A percentile compares a stretch with the other conserved stretches of the same genome.
phyloP scores from a whole-genome alignment of 2,329 filamentous ascomycete species.

The Calonectria honghensis region DNA sequence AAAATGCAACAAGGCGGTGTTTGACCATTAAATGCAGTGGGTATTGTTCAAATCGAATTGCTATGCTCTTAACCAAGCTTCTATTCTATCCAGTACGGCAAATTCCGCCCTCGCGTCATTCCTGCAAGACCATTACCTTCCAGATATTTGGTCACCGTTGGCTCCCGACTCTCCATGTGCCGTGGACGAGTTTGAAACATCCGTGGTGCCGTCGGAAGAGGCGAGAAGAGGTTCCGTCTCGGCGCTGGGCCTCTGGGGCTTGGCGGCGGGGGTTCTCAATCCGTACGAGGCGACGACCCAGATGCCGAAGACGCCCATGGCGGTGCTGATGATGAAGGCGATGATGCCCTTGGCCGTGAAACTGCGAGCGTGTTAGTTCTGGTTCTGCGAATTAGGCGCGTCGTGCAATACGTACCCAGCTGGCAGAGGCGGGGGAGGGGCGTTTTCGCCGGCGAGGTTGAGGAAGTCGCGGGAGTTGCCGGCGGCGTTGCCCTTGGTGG shows the following conservation, averaged over 20 bases:
- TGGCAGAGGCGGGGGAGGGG: constrained; percentile 73
- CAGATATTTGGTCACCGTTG: neutral
- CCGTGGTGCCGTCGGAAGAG: constrained; percentile 18
- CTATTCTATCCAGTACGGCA: constrained; percentile 26
- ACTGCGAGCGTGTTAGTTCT: constrained; percentile 53
- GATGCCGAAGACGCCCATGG: constrained; percentile 82
- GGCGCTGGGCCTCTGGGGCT: constrained; percentile 42
- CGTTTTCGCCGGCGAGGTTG: constrained; percentile 78
- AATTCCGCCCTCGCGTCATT: neutral
- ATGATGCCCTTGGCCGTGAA: constrained; percentile 84
- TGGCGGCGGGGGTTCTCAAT: constrained; percentile 41
- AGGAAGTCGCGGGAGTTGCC: constrained; percentile 79
- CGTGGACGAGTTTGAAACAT: constrained; percentile 4
- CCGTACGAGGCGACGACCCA: constrained; percentile 81
- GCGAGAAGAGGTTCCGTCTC: constrained; percentile 53
- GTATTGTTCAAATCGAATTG: constrained; percentile 23
- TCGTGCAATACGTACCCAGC: constrained; percentile 70
- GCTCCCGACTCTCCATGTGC: neutral
- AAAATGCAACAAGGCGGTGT: neutral
- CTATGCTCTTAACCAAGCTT: constrained; percentile 18
- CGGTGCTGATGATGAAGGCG: constrained; percentile 82
- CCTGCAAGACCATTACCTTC: constrained; percentile 13
- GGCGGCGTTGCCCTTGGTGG: constrained; percentile 82
- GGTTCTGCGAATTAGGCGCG: neutral
- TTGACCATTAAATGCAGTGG: constrained; percentile 7